Evolutionary conservation across 2,329 filamentous ascomycete genomes (phyloP).

Genomic region (Blastomyces silverae): DNA sequence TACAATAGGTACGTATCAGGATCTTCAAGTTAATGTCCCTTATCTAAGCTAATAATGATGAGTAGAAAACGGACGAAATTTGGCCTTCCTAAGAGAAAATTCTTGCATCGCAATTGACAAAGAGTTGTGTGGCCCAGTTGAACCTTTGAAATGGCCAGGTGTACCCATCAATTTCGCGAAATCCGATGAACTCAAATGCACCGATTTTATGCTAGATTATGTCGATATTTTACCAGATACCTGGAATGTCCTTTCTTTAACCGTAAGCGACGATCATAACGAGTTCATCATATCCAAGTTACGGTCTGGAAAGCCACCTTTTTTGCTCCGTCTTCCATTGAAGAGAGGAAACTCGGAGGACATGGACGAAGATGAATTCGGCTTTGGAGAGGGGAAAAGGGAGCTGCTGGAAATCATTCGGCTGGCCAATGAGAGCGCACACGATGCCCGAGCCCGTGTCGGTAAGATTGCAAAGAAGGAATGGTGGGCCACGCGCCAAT

Average conservation of each 20-base stretch:
- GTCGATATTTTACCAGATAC: slow-evolving; percentile 73
- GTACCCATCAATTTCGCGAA: slow-evolving; percentile 19
- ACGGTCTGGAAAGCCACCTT: slow-evolving; percentile 65
- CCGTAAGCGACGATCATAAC: slow-evolving; percentile 70
- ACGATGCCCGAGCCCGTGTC: slow-evolving; percentile 63
- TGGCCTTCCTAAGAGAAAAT: slow-evolving; percentile 37
- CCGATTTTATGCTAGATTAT: slow-evolving; percentile 68
- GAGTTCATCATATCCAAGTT: slow-evolving; percentile 89
- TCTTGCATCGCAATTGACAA: slow-evolving; percentile 42
- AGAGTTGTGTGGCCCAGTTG: slow-evolving; percentile 38
- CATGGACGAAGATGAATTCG: slow-evolving; percentile 71
- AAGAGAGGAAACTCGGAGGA: slow-evolving; percentile 75
- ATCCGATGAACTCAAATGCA: slow-evolving; percentile 41
- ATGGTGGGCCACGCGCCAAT: slow-evolving; percentile 86
- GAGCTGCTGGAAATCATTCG: slow-evolving; percentile 79
- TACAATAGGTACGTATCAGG: slow-evolving; percentile 32
- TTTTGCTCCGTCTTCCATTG: slow-evolving; percentile 79
- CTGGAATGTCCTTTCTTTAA: slow-evolving; percentile 83
- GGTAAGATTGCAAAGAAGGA: slow-evolving; percentile 67
- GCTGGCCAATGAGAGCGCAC: slow-evolving; percentile 75
- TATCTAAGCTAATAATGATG: slow-evolving; percentile 16
- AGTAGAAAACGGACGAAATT: slow-evolving; percentile 38
- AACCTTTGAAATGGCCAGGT: slow-evolving; percentile 47
- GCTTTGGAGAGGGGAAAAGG: slow-evolving; percentile 68
- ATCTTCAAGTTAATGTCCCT: not conserved